Base-by-base conservation (phyloP, 208 protist species). In the Wallacemonas sp. region DNA sequence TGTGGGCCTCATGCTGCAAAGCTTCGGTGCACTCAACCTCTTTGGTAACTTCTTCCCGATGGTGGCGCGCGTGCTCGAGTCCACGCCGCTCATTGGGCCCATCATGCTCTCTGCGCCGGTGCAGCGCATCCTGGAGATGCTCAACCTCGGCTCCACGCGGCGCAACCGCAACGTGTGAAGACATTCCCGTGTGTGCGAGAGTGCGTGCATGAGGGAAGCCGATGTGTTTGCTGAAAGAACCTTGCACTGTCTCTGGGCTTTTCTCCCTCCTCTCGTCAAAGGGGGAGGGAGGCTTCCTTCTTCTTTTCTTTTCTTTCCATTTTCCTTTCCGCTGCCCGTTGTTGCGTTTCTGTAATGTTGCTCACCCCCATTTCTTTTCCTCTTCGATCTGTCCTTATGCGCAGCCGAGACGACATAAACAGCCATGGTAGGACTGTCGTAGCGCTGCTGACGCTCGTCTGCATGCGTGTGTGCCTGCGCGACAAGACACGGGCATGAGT, bases 21-120 rank as follows among this genome's bases (percentile, higher is more conserved):
- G 85, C 49, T 95, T 97, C 70, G 88, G 92, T 17, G 81, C 81
- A 9, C 65, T 97, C 19, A 97, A 97, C 65, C 80, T 97, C 11
- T 97, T 97, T 61, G 92, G 92, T 21, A 94, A 97, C 68, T 97
- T 97, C 67, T 92, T 97, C 47, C 92, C 92, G 26, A 87, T 95
- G 68, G 57, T 93, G 21, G 82, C 76, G 23, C 88, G 92, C 17
- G 85, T 97, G 57, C 65, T 97, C 12, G 88, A 97, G 80, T 90
- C 84, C n/a, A 70, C 79, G 55, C 92, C 92, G 4, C 8, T 97
- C 17, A 78, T 97, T 41, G 92, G 92, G 2, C 78, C 85, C 19
- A 49, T 96, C 19, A 72, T 96, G 55, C 73, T 90, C 12, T 90
- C 83, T 0, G 26, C 61, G 11, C 83, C 85, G 0, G 60, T 96